Evolutionary conservation across 805 yeast genomes (phyloP).

Genomic region (Metahyphopichia silvanorum): DNA sequence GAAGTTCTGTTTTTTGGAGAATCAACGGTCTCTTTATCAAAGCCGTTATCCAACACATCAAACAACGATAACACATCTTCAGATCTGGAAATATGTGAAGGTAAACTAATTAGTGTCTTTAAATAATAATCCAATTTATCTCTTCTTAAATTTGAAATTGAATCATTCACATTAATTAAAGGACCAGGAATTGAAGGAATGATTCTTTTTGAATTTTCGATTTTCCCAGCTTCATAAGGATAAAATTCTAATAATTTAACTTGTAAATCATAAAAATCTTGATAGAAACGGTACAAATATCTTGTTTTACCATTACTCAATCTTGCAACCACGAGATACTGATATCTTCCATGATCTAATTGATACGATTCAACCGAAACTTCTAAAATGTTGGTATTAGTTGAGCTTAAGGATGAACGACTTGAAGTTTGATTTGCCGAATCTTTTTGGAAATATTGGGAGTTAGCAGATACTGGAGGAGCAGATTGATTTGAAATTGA

Average conservation of each 20-base stretch:
- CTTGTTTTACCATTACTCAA: conserved; percentile 67
- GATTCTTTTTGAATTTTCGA: conserved; percentile 69
- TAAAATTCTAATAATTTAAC: conserved; percentile 75
- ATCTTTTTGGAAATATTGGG: conserved; percentile 34
- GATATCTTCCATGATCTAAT: conserved; percentile 81
- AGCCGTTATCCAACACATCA: conserved; percentile 54
- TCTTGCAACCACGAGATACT: conserved; percentile 73
- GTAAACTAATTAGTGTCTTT: conserved; percentile 62
- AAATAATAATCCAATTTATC: conserved; percentile 53
- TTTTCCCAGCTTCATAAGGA: conserved; percentile 91
- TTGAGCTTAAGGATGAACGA: conserved; percentile 29
- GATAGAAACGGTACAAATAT: conserved; percentile 82
- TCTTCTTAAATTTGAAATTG: conserved; percentile 51
- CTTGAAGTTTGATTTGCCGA: conserved; percentile 14
- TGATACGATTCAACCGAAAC: conserved; percentile 80
- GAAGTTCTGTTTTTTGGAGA: conserved; percentile 17
- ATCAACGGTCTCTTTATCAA: conserved; percentile 51
- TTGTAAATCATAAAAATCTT: conserved; percentile 94
- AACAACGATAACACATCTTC: conserved; percentile 69
- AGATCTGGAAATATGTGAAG: conserved; percentile 70
- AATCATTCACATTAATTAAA: conserved; percentile 81
- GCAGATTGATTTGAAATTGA: conserved; percentile 26
- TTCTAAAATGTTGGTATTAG: conserved; percentile 41
- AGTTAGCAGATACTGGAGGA: conserved; percentile 31
- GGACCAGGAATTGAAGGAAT: conserved; percentile 98